Conservation (phyloP, 495 filamentous ascomycete genomes). For the Xylaria venustula region DNA sequence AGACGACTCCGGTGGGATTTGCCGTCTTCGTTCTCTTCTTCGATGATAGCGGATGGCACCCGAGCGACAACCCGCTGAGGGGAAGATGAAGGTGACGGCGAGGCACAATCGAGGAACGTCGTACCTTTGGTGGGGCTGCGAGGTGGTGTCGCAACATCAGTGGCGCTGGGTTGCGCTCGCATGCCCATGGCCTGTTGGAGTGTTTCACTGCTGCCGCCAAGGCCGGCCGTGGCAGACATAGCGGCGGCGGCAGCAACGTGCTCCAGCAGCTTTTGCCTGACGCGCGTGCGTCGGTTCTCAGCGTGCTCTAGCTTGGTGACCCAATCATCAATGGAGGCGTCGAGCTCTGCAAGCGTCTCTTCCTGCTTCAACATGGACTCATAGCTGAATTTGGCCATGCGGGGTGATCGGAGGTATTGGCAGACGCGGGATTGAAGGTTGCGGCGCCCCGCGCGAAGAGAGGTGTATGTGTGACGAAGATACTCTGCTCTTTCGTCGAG, state of each 20-base stretch:
- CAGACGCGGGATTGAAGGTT: conserved; percentile 69
- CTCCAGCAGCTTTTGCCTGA: conserved; percentile 75
- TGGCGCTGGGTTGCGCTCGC: conserved; percentile 32
- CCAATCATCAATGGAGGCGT: conserved; percentile 75
- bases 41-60: conserved; percentile 49
- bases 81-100: conserved; percentile 37
- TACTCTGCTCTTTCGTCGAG: conserved; percentile 74
- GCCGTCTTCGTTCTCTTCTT: conserved; percentile 39
- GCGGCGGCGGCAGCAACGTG: conserved; percentile 64
- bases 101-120: conserved; percentile 27
- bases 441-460: conserved; percentile 63
- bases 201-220: conserved; percentile 36
- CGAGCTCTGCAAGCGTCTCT: conserved; percentile 68
- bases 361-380: conserved; percentile 73
- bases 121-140: conserved; percentile 43
- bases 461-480: conserved; percentile 65
- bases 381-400: conserved; percentile 61
- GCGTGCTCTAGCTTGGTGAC: conserved; percentile 68
- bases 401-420: conserved; percentile 62
- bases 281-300: conserved; percentile 67
- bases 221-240: conserved; percentile 34
- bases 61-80: conserved; percentile 45
- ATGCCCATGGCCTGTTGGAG: conserved; percentile 42
- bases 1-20: conserved; percentile 18
- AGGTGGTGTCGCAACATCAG: conserved; percentile 48